Evolutionary conservation across 495 filamentous ascomycete genomes (phyloP).

Genomic region (Pyrenopolyporus hunteri): DNA sequence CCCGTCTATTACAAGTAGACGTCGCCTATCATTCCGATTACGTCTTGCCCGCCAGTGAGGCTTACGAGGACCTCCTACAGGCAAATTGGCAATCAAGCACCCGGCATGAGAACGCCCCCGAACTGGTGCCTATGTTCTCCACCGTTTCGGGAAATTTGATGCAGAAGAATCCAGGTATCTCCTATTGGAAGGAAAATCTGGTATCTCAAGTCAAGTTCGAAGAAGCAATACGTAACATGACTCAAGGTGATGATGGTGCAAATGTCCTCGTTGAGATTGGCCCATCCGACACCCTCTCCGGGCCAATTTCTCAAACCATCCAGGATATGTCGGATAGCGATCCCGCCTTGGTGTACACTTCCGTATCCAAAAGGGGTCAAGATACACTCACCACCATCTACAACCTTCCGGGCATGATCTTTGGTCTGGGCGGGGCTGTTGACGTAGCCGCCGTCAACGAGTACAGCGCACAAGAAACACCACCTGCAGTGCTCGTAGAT

Average conservation of each 20-base stretch:
- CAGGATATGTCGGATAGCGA: neutral
- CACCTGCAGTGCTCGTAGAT: slow-evolving; percentile 24
- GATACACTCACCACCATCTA: slow-evolving; percentile 16
- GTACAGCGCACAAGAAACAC: neutral
- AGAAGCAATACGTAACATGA: slow-evolving; percentile 31
- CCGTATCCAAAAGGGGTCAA: slow-evolving; percentile 38
- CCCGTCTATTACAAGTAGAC: slow-evolving; percentile 50
- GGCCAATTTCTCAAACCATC: slow-evolving; percentile 50
- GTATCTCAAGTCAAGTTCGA: slow-evolving; percentile 45
- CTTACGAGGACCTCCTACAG: slow-evolving; percentile 36
- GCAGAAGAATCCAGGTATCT: no score
- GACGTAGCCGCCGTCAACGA: slow-evolving; percentile 4
- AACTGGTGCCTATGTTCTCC: no score
- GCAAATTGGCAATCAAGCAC: slow-evolving; percentile 33
- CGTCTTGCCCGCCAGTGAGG: slow-evolving; percentile 44
- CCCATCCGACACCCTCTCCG: slow-evolving; percentile 53
- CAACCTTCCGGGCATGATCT: neutral
- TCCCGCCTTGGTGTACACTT: neutral
- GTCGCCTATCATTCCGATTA: slow-evolving; percentile 59
- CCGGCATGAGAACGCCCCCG: slow-evolving; percentile 28
- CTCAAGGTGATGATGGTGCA: slow-evolving; percentile 5
- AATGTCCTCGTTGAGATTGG: slow-evolving; percentile 63
- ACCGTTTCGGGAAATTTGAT: no score
- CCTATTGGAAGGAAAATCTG: slow-evolving; percentile 50
- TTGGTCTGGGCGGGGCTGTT: neutral